Percentiles rank a stretch among this genome's conserved stretches.
Conservation (phyloP, 768 basidiomycete species). For the Tulasnella sp. region DNA sequence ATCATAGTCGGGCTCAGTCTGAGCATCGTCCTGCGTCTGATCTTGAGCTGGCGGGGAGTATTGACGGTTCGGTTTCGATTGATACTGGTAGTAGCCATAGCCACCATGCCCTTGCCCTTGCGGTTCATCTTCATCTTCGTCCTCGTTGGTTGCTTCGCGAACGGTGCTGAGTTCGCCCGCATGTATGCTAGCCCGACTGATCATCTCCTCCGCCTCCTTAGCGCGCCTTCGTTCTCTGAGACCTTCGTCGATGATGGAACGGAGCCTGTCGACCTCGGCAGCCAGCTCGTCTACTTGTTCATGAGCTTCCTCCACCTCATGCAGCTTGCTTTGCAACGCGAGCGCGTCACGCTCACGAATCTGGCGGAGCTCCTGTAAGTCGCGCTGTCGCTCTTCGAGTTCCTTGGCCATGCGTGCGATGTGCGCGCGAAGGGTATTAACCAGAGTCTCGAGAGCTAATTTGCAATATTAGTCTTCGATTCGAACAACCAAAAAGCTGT, state of each 20-base stretch:
- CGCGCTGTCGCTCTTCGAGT: slow-evolving; percentile 52
- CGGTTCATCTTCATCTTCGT: background rate
- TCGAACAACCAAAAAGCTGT: slow-evolving; percentile 12
- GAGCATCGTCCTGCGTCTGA: slow-evolving; percentile 18
- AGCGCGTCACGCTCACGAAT: slow-evolving; percentile 52
- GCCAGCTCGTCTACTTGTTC: slow-evolving; percentile 71
- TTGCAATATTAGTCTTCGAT: background rate
- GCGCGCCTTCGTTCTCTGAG: slow-evolving; percentile 56
- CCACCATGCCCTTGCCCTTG: background rate
- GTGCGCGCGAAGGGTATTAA: slow-evolving; percentile 60
- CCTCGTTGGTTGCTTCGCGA: slow-evolving; percentile 14
- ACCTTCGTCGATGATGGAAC: slow-evolving; percentile 78
- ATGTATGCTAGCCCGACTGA: slow-evolving; percentile 18
- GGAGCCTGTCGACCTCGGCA: slow-evolving; percentile 77
- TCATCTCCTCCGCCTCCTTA: slow-evolving; percentile 30
- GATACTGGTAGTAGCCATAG: slow-evolving; percentile 10
- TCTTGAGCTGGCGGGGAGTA: background rate
- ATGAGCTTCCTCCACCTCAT: slow-evolving; percentile 55
- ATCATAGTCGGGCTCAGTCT: slow-evolving; percentile 21
- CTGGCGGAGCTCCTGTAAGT: slow-evolving; percentile 53
- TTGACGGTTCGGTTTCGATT: background rate
- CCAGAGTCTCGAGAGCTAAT: slow-evolving; percentile 53
- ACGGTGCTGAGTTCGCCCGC: slow-evolving; percentile 19
- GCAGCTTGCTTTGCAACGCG: slow-evolving; percentile 45
- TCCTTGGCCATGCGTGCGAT: slow-evolving; percentile 68